Evolutionary conservation across 1,284 basidiomycete species (phyloP).

Genomic region (Meira nashicola): DNA sequence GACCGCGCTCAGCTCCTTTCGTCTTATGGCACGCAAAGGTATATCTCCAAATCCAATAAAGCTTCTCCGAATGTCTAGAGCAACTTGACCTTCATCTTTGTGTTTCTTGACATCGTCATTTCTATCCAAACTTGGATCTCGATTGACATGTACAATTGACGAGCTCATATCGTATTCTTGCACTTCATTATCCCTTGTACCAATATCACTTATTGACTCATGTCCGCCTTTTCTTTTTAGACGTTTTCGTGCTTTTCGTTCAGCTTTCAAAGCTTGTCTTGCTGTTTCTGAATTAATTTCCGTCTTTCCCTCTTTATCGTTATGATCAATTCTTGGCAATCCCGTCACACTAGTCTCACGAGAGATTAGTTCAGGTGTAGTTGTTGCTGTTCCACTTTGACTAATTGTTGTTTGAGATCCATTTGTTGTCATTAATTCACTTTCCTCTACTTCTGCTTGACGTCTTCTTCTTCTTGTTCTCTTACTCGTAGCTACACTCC

Average conservation of each 20-base stretch:
- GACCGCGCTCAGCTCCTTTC: conserved; percentile 31
- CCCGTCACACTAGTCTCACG: not conserved
- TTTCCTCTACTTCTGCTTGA: not conserved
- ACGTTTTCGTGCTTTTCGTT: not conserved
- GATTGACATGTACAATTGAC: not conserved
- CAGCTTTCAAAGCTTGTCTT: not conserved
- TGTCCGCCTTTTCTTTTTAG: not conserved
- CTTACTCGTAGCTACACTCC: conserved; percentile 7
- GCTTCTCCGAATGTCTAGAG: conserved; percentile 46
- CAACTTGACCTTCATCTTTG: conserved; percentile 44
- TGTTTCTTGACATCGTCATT: not conserved
- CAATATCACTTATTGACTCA: not conserved
- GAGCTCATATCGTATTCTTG: not conserved
- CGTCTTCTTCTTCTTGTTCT: not conserved
- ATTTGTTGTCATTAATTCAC: not conserved
- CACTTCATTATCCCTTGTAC: not conserved
- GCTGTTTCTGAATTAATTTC: not conserved
- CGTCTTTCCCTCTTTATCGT: not conserved
- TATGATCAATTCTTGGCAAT: not conserved
- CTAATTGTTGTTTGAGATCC: not conserved
- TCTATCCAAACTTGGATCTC: not conserved
- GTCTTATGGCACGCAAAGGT: conserved; percentile 10
- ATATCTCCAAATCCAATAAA: conserved; percentile 26
- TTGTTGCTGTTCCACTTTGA: not conserved
- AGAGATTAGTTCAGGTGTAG: conserved; percentile 2